phyloP scores from a whole-genome alignment of 2,329 filamentous ascomycete species.

The Tolypocladium cylindrosporum region DNA sequence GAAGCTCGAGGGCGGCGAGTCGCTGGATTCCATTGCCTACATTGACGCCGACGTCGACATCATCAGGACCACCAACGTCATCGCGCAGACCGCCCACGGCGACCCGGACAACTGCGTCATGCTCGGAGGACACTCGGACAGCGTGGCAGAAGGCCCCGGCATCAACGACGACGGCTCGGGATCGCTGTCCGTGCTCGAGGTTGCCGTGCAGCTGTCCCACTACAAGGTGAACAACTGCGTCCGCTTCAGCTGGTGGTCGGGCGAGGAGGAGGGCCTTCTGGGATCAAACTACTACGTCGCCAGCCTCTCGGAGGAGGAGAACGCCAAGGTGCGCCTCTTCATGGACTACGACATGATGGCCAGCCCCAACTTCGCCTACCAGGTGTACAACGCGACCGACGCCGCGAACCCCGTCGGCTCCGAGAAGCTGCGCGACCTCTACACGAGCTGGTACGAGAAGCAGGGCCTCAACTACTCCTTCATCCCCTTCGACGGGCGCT shows the following conservation, averaged over 20 bases:
- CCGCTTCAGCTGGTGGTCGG: slow-evolving; percentile 59
- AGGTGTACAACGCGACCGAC: slow-evolving; percentile 65
- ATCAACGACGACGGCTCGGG: slow-evolving; percentile 75
- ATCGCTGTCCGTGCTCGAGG: slow-evolving; percentile 49
- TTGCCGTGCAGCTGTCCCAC: slow-evolving; percentile 47
- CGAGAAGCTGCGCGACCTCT: slow-evolving; percentile 57
- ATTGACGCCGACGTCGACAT: slow-evolving; percentile 46
- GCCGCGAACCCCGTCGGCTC: slow-evolving; percentile 60
- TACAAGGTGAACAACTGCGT: slow-evolving; percentile 55
- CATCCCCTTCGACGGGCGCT: slow-evolving; percentile 68
- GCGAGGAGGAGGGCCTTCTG: slow-evolving; percentile 56
- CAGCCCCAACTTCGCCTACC: slow-evolving; percentile 56
- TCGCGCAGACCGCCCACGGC: slow-evolving; percentile 50
- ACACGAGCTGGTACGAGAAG: slow-evolving; percentile 54
- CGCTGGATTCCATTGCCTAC: slow-evolving; percentile 45
- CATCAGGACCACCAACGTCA: slow-evolving; percentile 47
- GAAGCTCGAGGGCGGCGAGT: slow-evolving; percentile 39
- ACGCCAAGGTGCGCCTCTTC: slow-evolving; percentile 52
- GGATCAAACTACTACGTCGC: slow-evolving; percentile 53
- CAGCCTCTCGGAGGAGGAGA: slow-evolving; percentile 45
- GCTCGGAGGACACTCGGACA: slow-evolving; percentile 55
- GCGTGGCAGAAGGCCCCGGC: slow-evolving; percentile 53
- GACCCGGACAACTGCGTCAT: slow-evolving; percentile 55
- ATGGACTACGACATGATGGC: slow-evolving; percentile 65
- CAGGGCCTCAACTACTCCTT: slow-evolving; percentile 57